phyloP scores from a whole-genome alignment of 345 rosid genomes.

The Limnanthes douglasii region DNA sequence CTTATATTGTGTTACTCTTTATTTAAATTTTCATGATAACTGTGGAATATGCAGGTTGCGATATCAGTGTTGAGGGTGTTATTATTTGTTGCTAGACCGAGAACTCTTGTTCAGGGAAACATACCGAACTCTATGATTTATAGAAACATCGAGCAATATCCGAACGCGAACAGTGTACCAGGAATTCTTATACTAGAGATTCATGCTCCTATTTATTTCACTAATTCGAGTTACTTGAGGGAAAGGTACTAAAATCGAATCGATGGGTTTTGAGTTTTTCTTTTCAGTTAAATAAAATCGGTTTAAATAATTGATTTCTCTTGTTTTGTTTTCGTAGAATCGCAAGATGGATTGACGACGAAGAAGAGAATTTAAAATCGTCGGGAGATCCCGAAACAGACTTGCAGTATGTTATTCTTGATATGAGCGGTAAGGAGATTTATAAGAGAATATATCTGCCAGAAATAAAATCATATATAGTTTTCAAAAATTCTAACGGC shows the following conservation, averaged over 20 bases:
- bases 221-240: slow-evolving; percentile 83
- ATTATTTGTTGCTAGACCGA: slow-evolving; percentile 71
- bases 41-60: slow-evolving; percentile 26
- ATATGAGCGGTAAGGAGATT: slow-evolving; percentile 43
- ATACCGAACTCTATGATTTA: slow-evolving; percentile 66
- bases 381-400: slow-evolving; percentile 42
- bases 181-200: slow-evolving; percentile 77
- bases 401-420: slow-evolving; percentile 62
- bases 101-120: slow-evolving; percentile 51
- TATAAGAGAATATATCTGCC: slow-evolving; percentile 2
- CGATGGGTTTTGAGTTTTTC: background rate
- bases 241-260: slow-evolving; percentile 46
- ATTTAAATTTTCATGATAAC: background rate
- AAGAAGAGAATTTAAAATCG: slow-evolving; percentile 48
- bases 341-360: slow-evolving; percentile 76
- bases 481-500: background rate
- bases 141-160: slow-evolving; percentile 75
- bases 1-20: background rate
- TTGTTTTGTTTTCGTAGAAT: slow-evolving; percentile 27
- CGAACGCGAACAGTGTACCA: slow-evolving; percentile 36
- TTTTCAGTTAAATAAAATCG: background rate
- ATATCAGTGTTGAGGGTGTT: slow-evolving; percentile 61
- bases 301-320: no score
- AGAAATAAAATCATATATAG: background rate
- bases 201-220: slow-evolving; percentile 75